phyloP scores from a whole-genome alignment of 2,329 filamentous ascomycete genomes.

The Phialophora expanda region DNA sequence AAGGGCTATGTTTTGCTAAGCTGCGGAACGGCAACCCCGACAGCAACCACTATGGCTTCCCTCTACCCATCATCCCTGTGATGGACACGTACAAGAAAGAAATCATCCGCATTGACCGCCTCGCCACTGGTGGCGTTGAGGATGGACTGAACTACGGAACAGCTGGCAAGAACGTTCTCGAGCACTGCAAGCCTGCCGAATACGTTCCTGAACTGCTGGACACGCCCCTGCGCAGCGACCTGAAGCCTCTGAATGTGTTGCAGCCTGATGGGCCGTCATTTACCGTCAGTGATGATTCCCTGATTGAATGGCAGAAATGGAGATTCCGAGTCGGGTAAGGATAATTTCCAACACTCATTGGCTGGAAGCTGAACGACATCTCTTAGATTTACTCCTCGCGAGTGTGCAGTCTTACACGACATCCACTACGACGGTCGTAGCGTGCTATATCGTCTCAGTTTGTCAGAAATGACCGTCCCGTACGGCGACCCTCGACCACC shows the following conservation, averaged over 20 bases:
- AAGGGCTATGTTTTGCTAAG: conserved; percentile 60
- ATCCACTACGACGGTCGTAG: conserved; percentile 70
- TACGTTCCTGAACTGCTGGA: conserved; percentile 59
- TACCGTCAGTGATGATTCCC: conserved; percentile 56
- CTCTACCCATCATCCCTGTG: conserved; percentile 63
- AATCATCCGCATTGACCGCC: conserved; percentile 63
- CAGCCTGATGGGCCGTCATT: conserved; percentile 74
- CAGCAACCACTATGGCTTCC: conserved; percentile 67
- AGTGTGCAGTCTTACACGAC: conserved; percentile 73
- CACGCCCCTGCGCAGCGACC: conserved; percentile 54
- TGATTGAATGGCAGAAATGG: conserved; percentile 70
- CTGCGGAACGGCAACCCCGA: conserved; percentile 56
- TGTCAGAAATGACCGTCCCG: conserved; percentile 72
- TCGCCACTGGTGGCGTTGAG: conserved; percentile 57
- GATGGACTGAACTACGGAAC: conserved; percentile 54
- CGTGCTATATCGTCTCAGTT: conserved; percentile 69
- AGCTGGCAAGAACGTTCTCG: conserved; percentile 54
- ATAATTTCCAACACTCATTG: neutral
- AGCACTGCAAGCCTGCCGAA: conserved; percentile 58
- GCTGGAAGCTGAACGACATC: conserved; percentile 37
- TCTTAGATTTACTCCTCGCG: conserved; percentile 65
- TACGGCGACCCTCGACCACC: conserved; percentile 70
- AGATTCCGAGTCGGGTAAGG: conserved; percentile 65
- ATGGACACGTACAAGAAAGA: conserved; percentile 62
- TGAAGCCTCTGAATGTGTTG: conserved; percentile 74